phyloP scores from a whole-genome alignment of 768 basidiomycete genomes.

The Termitomyces bulborhizus region DNA sequence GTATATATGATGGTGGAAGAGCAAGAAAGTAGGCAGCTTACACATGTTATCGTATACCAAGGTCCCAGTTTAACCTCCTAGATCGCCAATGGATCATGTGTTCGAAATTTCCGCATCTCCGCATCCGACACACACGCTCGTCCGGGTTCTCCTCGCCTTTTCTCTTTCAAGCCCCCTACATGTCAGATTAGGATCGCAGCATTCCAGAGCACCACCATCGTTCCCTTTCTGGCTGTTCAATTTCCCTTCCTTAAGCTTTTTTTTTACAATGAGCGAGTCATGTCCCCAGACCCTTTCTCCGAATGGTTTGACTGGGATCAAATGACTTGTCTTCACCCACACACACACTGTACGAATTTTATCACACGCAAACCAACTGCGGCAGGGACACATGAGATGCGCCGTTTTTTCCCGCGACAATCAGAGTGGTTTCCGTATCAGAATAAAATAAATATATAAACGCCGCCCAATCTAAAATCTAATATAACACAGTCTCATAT shows the following conservation, averaged over 20 bases:
- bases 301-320: conserved; percentile 5
- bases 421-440: too few relatives aligned
- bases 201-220: background rate
- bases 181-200: background rate
- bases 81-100: conserved; percentile 11
- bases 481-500: background rate
- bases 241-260: background rate
- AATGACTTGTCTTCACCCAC: background rate
- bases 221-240: background rate
- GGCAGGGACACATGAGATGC: too few relatives aligned
- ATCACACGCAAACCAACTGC: background rate
- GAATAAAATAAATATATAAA: background rate
- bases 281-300: conserved; percentile 5
- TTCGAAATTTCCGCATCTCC: background rate
- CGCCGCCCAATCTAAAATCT: too few relatives aligned
- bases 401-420: too few relatives aligned
- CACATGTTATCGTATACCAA: conserved; percentile 10
- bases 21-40: background rate
- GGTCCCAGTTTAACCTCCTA: conserved; percentile 5
- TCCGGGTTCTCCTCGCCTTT: background rate
- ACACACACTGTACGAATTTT: background rate
- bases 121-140: conserved; percentile 1
- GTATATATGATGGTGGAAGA: conserved; percentile 1
- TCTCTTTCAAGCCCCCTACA: background rate
- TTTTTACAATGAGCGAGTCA: background rate